phyloP scores from a whole-genome alignment of 805 yeast species.

The Yamadazyma sp. region DNA sequence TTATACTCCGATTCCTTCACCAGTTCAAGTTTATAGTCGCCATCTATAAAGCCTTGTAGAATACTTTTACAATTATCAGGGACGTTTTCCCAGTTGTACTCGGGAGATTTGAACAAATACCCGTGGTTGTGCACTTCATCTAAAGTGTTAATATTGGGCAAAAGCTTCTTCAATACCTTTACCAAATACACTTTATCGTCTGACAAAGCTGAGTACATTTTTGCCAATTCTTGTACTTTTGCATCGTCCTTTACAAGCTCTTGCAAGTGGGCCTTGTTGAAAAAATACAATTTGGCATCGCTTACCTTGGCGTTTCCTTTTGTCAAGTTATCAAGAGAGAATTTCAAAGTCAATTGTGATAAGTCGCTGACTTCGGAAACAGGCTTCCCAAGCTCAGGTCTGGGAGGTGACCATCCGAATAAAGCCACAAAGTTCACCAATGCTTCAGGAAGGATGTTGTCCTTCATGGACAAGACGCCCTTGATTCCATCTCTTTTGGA shows the following conservation, averaged over 20 bases:
- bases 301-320: slow-evolving; percentile 94
- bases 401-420: slow-evolving; percentile 92
- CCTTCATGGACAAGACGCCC: slow-evolving; percentile 59
- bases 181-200: slow-evolving; percentile 25
- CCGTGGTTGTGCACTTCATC: slow-evolving; percentile 51
- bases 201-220: slow-evolving; percentile 1
- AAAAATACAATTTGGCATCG: slow-evolving; percentile 66
- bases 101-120: slow-evolving; percentile 48
- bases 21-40: slow-evolving; percentile 11
- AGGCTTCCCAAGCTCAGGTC: slow-evolving; percentile 47
- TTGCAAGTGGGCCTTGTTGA: slow-evolving; percentile 66
- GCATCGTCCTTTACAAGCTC: slow-evolving; percentile 12
- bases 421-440: slow-evolving; percentile 81
- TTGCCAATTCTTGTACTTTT: slow-evolving; percentile 23
- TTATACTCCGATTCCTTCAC: slow-evolving; percentile 5
- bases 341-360: slow-evolving; percentile 51
- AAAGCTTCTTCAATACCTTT: slow-evolving; percentile 43
- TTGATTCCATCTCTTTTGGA: slow-evolving; percentile 85
- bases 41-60: slow-evolving; percentile 15
- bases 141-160: slow-evolving; percentile 51
- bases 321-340: slow-evolving; percentile 72
- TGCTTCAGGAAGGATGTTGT: slow-evolving; percentile 76
- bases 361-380: slow-evolving; percentile 53
- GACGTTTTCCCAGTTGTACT: slow-evolving; percentile 25
- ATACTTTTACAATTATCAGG: slow-evolving; percentile 17